Evolutionary conservation across 805 yeast genomes (phyloP).

Genomic region (Saccharomycopsis vini): DNA sequence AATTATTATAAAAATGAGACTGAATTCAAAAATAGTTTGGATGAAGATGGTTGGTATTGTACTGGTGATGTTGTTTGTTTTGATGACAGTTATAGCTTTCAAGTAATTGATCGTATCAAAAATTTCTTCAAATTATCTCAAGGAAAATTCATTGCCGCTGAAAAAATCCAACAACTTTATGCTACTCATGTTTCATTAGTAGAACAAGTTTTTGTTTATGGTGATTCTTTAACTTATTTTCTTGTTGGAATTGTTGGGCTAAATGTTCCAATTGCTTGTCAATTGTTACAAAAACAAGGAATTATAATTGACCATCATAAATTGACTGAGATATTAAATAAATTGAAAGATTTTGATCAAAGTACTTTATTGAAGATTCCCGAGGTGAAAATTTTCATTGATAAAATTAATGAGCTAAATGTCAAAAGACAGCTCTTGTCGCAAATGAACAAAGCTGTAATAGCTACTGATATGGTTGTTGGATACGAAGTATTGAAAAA

Average conservation of each 20-base stretch:
- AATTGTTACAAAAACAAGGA: too few relatives aligned
- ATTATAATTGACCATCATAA: too few relatives aligned
- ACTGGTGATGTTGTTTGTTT: conserved; percentile 50
- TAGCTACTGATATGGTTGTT: too few relatives aligned
- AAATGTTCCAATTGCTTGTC: too few relatives aligned
- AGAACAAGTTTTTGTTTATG: conserved; percentile 7
- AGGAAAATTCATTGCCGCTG: conserved; percentile 36
- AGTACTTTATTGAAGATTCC: too few relatives aligned
- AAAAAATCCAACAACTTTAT: conserved; percentile 35
- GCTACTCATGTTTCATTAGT: conserved; percentile 26
- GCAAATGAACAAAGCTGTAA: too few relatives aligned
- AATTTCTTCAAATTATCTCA: conserved; percentile 32
- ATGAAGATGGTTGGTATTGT: conserved; percentile 42
- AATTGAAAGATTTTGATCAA: too few relatives aligned
- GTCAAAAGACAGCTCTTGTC: too few relatives aligned
- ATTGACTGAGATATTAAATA: too few relatives aligned
- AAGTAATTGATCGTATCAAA: conserved; percentile 48
- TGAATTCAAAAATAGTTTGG: conserved; percentile 37
- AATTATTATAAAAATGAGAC: conserved; percentile 47
- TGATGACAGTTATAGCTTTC: conserved; percentile 34
- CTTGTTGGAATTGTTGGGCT: conserved; percentile 17
- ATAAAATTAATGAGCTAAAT: too few relatives aligned
- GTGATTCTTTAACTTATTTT: background rate
- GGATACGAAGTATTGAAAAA: conserved; percentile 48
- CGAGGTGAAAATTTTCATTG: too few relatives aligned